phyloP scores from a whole-genome alignment of 331 rosid species.

The Pyracantha coccinea region DNA sequence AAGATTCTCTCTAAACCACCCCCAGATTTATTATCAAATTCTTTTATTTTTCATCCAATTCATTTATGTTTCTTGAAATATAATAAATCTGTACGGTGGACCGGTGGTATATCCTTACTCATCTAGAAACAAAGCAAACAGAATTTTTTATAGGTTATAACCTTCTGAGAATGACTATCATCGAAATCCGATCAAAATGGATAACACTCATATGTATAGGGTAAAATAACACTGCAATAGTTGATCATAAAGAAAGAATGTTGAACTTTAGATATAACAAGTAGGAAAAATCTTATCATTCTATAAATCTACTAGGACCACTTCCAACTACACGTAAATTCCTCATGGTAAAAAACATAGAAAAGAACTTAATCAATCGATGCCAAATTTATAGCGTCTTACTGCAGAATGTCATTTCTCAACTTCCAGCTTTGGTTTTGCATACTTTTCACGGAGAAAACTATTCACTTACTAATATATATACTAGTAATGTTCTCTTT shows the following conservation, averaged over 20 bases:
- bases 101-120: not conserved
- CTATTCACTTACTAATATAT: not conserved
- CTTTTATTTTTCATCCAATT: not conserved
- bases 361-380: not conserved
- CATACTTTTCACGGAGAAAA: not conserved
- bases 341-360: not conserved
- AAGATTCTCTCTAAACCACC: not conserved
- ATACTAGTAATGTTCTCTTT: not conserved
- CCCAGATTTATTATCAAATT: not conserved
- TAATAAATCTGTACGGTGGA: not conserved
- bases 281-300: not conserved
- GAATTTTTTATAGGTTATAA: not conserved
- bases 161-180: not conserved
- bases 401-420: not conserved
- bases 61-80: not conserved
- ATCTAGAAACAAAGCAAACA: not conserved
- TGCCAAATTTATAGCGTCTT: not conserved
- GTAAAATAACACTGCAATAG: not conserved
- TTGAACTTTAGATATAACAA: not conserved
- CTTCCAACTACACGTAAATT: not conserved
- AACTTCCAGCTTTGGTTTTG: not conserved
- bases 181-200: not conserved
- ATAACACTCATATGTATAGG: not conserved
- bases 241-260: not conserved
- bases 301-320: not conserved